phyloP scores from a whole-genome alignment of 2,329 filamentous ascomycete genomes.

The Verticillium longisporum region DNA sequence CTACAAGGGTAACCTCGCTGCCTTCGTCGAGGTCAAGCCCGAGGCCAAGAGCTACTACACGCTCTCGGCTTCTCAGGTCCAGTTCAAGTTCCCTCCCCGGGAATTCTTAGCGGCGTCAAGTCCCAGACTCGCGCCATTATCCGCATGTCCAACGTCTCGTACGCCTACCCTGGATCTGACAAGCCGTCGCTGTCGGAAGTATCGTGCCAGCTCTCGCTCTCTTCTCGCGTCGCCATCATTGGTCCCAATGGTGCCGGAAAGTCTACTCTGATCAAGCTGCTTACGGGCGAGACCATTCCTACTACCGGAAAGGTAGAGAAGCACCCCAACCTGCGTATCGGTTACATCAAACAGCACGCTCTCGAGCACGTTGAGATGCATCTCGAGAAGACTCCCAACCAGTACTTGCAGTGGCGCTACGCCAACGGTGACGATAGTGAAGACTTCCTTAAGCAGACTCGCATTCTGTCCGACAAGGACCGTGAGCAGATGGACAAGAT shows the following conservation, averaged over 20 bases:
- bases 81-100: conserved; percentile 98
- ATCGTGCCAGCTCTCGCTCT: conserved; percentile 80
- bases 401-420: conserved; percentile 98
- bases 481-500: conserved; percentile 86
- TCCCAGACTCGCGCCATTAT: conserved; percentile 90
- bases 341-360: conserved; percentile 99
- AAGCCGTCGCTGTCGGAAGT: conserved; percentile 87
- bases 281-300: conserved; percentile 87
- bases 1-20: conserved; percentile 76
- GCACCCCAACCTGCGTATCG: conserved; percentile 96
- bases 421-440: conserved; percentile 95
- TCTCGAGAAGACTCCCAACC: conserved; percentile 96
- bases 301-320: conserved; percentile 86
- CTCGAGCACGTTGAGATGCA: conserved; percentile 99
- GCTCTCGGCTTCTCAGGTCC: conserved; percentile 75
- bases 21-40: conserved; percentile 82
- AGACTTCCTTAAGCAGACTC: conserved; percentile 95
- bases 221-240: conserved; percentile 91
- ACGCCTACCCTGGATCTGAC: conserved; percentile 81
- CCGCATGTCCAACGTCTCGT: conserved; percentile 86
- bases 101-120: conserved; percentile 92
- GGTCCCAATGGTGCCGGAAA: conserved; percentile 97
- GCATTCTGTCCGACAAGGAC: conserved; percentile 78
- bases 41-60: conserved; percentile 99
- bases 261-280: conserved; percentile 93